A percentile compares a stretch with the other conserved stretches of the same genome.
Conservation (phyloP, 2,329 filamentous ascomycete species). For the Ophiostoma quercus region DNA sequence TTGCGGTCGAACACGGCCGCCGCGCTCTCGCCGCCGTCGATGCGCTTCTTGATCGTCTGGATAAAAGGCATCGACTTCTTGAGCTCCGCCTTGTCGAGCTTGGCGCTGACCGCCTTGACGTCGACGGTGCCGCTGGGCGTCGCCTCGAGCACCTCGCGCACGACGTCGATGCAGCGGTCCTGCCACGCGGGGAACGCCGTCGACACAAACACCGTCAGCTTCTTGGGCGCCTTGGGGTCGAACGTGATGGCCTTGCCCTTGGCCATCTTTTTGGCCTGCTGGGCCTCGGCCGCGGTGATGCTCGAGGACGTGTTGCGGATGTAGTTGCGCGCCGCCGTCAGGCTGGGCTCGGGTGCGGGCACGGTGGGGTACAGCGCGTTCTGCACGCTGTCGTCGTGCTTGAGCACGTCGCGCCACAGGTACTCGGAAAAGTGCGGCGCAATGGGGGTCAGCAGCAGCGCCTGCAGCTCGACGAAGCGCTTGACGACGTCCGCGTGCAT, state of each 20-base stretch:
- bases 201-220: conserved; percentile 78
- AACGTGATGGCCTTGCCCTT: conserved; percentile 85
- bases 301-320: conserved; percentile 47
- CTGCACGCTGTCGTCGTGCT: conserved; percentile 71
- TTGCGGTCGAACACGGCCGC: conserved; percentile 73
- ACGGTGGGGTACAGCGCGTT: conserved; percentile 69
- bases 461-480: conserved; percentile 74
- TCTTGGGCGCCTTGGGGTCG: conserved; percentile 88
- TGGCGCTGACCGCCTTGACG: conserved; percentile 73
- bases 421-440: conserved; percentile 93
- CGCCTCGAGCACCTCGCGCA: conserved; percentile 48
- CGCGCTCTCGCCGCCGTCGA: conserved; percentile 64
- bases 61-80: conserved; percentile 99
- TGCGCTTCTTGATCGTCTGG: conserved; percentile 75
- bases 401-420: conserved; percentile 86
- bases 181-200: conserved; percentile 85
- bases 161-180: conserved; percentile 77
- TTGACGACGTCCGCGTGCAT: conserved; percentile 79
- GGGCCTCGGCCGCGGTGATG: conserved; percentile 30
- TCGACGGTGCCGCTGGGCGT: conserved; percentile 41
- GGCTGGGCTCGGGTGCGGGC: conserved; percentile 56
- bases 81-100: conserved; percentile 79
- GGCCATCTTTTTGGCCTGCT: conserved; percentile 45
- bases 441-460: conserved; percentile 66
- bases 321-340: conserved; percentile 78